Base-by-base conservation (phyloP, 495 filamentous ascomycete species). In the Xylaria bambusicola region DNA sequence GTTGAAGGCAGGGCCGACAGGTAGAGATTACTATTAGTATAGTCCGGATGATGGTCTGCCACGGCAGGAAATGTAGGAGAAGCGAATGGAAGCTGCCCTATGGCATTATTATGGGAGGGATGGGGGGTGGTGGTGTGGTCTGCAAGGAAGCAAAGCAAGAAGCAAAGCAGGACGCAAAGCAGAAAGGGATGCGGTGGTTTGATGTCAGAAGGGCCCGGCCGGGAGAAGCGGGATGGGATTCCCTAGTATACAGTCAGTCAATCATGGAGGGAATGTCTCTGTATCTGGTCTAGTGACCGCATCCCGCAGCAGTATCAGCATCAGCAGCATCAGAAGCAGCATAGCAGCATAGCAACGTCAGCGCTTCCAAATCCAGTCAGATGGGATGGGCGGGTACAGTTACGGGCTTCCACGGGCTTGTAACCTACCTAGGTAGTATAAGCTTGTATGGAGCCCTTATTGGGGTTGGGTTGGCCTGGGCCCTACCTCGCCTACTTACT, bases 11-110 rank as follows among this genome's bases (percentile, higher is more conserved):
- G 36, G n/a, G 24, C 29, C 33, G 20, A 15, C 21, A 41, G 46
- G 18, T 29, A 23, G 26, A 20, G 55, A 29, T 44, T 46, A 31
- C 26, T 21, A 17, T n/a, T n/a, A n/a, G 36, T 15, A 13, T 8
- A 15, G 13, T n/a, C 20, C n/a, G 21, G 17, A 26, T 10, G 44
- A 31, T 21, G 46, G 33, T 33, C 15, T 23, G 46, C 46, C 46
- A 45, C 48, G 26, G 56, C 56, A 51, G 46, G 46, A 47, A 17
- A 24, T 1, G 31, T 7, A 35, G 56, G 7, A 51, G 26, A 58
- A 58, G 56, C 56, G 56, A 58, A 51, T 58, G 56, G 35, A 47
- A 51, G 23, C 56, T 58, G 56, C 56, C 20, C 46, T 51, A 49
- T 33, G 46, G 47, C 46, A 48, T 44, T 12, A 23, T n/a, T 35